Evolutionary conservation across 176 grass and related monocot species (phyloP), one percentile per base, ranked within the genome.

Genomic region (Neostapfia colusana): DNA sequence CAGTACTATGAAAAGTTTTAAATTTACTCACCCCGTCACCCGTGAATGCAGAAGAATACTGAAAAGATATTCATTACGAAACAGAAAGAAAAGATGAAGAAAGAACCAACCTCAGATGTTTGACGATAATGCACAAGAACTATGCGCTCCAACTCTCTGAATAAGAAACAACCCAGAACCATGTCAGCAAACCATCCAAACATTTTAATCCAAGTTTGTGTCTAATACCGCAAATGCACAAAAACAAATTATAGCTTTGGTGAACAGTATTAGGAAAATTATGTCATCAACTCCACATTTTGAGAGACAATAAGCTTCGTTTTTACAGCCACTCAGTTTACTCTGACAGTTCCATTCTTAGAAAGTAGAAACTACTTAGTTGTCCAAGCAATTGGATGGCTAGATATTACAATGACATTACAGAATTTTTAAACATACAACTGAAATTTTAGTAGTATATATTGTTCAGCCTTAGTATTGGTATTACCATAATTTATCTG

Each of bases 71-170:
- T 55, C 38, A 79, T 34, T 79, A 48, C 26, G 67, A 68, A 83
- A 69, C 13, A 63, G 38, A 57, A 63, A 50, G 18, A 80, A 55
- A 16, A 56, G 41, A 90, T 35, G 44, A 21, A 51, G 24, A 73
- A 82, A 83, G 28, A 69, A 73, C 11, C 26, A 62, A 98, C 95
- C 95, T 94, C 91, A 50, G 89, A 88, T 69, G 87, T 95, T 75
- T 84, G 83, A 81, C 91, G 91, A 79, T 99, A 99, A 87, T 99
- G 95, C 20, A 95, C 95, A 82, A 99, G 91, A 85, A 99, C 95
- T 78, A 88, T 92, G 58, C 91, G 91, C 70, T 99, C 95, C 87
- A 94, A 84, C 16, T 84, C 87, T 73, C 95, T 99, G 87, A 79
- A 89, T 46, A 91, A 85, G 64, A 81, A 90, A 88, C 28, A 91